Base-by-base conservation (phyloP, 1,284 basidiomycete genomes). In the Puccinia hordei region DNA sequence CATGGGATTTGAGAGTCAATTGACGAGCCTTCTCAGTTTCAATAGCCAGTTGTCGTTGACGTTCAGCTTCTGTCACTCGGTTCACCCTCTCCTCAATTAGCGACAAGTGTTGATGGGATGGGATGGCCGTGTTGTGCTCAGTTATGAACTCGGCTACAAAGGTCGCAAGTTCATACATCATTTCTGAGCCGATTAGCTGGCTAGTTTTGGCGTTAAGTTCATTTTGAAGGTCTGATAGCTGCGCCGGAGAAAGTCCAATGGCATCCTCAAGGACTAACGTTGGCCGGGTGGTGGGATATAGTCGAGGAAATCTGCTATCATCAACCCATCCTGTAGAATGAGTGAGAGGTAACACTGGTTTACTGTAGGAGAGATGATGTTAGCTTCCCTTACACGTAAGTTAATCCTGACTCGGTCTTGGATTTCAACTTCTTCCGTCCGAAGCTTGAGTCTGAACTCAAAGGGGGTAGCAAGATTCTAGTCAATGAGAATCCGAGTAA, bases 141-240 rank as follows among this genome's bases (percentile, higher is more conserved):
- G 75, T 78, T 5, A 78, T 78, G 41, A 68, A 78, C 51, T 59
- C 77, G 38, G 71, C 59, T 44, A 72, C 55, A 17, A 74, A 55
- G 13, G 59, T 72, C 69, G 85, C 83, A 44, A 86, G 82, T 81
- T 86, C 85, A 83, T 85, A 86, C 41, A 86, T 82, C 85, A 86
- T 86, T 57, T 86, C 85, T 15, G 83, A 82, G 27, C 85, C 85
- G 3, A 85, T 61, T 19, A 85, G 82, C 33, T 81, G 71, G 30
- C 81, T 82, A n/a, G 84, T 83, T 19, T 83, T 83, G 19, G 61
- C 66, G 30, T 81, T 80, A 69, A 85, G 81, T 51, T 81, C 22
- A 19, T 71, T 53, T 27, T 71, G 68, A 27, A 79, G 65, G 35
- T 71, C 53, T 17, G 51, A 22, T 15, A 79, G 53, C 24, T 71